Conservation (phyloP, 495 filamentous ascomycete genomes). For the Schizothecium vesticola region DNA sequence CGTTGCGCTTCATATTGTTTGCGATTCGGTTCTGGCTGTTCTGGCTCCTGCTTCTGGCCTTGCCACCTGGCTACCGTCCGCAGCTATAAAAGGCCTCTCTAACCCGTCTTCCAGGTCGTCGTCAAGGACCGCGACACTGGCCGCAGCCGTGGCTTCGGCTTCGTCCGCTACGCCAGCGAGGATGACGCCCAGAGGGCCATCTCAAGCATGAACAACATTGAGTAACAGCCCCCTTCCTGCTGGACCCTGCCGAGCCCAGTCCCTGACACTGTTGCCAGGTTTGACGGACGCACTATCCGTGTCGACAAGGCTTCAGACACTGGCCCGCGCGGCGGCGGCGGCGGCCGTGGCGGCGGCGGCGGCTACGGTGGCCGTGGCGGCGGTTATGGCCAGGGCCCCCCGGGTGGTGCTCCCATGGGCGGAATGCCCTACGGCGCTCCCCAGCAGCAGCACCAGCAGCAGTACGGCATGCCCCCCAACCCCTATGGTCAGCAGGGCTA, state of each 20-base stretch:
- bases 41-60: neutral
- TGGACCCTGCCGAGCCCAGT: neutral
- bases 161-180: slow-evolving; percentile 80
- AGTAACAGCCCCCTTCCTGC: slow-evolving; percentile 53
- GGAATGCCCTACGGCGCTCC: slow-evolving; percentile 33
- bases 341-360: slow-evolving; percentile 36
- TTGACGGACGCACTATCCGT: slow-evolving; percentile 92
- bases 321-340: slow-evolving; percentile 51
- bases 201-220: slow-evolving; percentile 81
- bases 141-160: slow-evolving; percentile 95
- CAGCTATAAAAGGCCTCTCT: slow-evolving; percentile 18
- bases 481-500: slow-evolving; percentile 22
- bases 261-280: slow-evolving; percentile 49
- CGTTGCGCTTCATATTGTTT: slow-evolving; percentile 34
- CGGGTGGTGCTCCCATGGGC: slow-evolving; percentile 24
- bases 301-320: slow-evolving; percentile 94
- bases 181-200: slow-evolving; percentile 82
- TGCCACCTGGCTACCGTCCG: neutral
- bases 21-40: neutral
- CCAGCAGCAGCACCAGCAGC: slow-evolving; percentile 21
- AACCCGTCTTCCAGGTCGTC: slow-evolving; percentile 60
- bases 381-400: slow-evolving; percentile 25
- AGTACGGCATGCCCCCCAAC: slow-evolving; percentile 25
- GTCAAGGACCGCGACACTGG: slow-evolving; percentile 96
- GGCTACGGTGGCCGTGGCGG: slow-evolving; percentile 38